Base-by-base conservation (phyloP, 495 filamentous ascomycete genomes). In the Pseudomonodictys pantanalensis region DNA sequence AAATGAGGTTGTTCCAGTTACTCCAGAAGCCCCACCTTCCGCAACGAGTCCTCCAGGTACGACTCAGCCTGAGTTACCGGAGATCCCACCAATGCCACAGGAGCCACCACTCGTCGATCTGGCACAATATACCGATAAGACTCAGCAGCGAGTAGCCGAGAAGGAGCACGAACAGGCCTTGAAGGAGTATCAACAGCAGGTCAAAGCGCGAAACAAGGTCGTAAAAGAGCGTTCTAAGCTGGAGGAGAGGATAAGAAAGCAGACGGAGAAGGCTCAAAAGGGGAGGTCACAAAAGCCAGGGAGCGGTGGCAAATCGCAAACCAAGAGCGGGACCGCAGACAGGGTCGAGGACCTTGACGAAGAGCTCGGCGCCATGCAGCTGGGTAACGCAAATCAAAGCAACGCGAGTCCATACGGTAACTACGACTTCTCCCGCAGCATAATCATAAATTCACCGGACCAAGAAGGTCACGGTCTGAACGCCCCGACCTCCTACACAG, bases 141-240 rank as follows among this genome's bases (percentile, higher is more conserved):
- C 81, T 18, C 68, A 78, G 20, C 82, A 82, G 15, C 90, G 86
- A 65, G 75, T 81, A 29, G 86, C 82, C 2, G 81, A 86, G 65
- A 85, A 82, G 57, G 81, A 86, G 54, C 79, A 83, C 47, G 78
- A 76, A 56, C 75, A 73, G 17, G 76, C 70, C 0, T 65, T 79
- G 26, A 89, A 89, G 63, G 73, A 73, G 3, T 86, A 86, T 72
- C 76, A 83, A 45, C 76, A 76, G 60, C 76, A 79, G 9, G 68
- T 89, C 52, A 89, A 87, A 66, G 80, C 85, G 50, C 81, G 81
- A 2, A 81, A 83, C 7, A 86, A 77, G 54, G 76, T 77, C 0
- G 72, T 88, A n/a, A 81, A 76, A 51, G 81, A 83, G 29, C 76
- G 84, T 0, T 71, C 77, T 18, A 86, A 83, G 60, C n/a, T n/a